These are phyloP conservation scores for Acanthamoeba healyi DNA, from an alignment of 208 protist genomes.

Conservation along the genomic window DNA sequence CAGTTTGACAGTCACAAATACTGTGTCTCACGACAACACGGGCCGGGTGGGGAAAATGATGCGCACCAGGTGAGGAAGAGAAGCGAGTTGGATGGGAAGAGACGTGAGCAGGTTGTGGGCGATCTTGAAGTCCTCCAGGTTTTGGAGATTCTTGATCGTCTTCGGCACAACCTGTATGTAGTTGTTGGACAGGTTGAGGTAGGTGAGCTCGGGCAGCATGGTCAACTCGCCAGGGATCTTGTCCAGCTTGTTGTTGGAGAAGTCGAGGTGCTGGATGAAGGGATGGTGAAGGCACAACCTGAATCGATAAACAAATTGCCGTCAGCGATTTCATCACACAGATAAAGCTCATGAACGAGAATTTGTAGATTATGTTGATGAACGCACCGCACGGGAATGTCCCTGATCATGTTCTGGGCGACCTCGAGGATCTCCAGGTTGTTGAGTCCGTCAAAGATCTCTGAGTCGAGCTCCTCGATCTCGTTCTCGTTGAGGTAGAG, in stretches of 20 bases:
- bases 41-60: no score
- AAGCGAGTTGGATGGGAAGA: slow-evolving; percentile 24
- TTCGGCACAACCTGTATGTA: slow-evolving; percentile 60
- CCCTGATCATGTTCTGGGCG: slow-evolving; percentile 58
- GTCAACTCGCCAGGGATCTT: slow-evolving; percentile 39
- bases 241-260: slow-evolving; percentile 61
- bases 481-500: slow-evolving; percentile 64
- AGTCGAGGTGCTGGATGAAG: slow-evolving; percentile 45
- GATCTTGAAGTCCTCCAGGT: slow-evolving; percentile 64
- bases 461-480: slow-evolving; percentile 20
- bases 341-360: no score
- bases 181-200: slow-evolving; percentile 68
- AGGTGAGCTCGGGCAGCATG: slow-evolving; percentile 53
- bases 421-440: slow-evolving; percentile 38
- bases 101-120: slow-evolving; percentile 40
- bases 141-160: slow-evolving; percentile 64
- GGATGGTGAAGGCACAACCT: slow-evolving; percentile 61
- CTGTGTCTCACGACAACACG: no score
- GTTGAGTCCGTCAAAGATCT: slow-evolving; percentile 12
- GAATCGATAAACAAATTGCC: no score
- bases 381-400: not conserved
- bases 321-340: not conserved
- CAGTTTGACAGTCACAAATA: no score
- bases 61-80: slow-evolving; percentile 44
- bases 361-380: not conserved